Evolutionary conservation across 2,329 filamentous ascomycete species (phyloP), one percentile per base, ranked within the genome.

Genomic region (Pseudofabraea citricarpa): DNA sequence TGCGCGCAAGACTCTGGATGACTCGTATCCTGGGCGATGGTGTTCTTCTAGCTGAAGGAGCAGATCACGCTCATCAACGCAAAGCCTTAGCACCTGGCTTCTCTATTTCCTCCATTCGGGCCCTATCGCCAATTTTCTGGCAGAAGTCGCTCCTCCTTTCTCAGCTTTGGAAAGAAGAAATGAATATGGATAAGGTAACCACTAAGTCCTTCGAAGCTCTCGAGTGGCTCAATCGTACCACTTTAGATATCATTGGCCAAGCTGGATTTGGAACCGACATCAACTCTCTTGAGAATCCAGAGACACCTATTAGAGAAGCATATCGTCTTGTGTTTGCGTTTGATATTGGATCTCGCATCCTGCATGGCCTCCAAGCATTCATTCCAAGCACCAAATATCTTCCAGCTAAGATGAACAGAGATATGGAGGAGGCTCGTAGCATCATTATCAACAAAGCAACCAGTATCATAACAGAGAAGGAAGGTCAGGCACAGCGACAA

Each of bases 121-220:
- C 90, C 41, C 69, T 95, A 10, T 90, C 91, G 53, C 84, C 87
- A 0, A 68, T 85, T 6, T 94, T 95, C 63, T 95, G 88, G 87
- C 56, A 65, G 15, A 94, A 94, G 65, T 75, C 82, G 1, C 65
- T 76, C 19, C 45, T 65, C 6, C 58, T 70, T 48, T 75, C 76
- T 18, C 59, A 60, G 44, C 62, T 66, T 31, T 69, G 64, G 66
- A 56, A 58, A 9, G 48, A 63, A 33, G 73, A 74, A 40, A 81
- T 94, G 61, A 72, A 69, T 1, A 60, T 66, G 18, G 43, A 46
- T 16, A 29, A 32, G 20, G 40, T 52, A 8, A 48, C 39, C 3
- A 50, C 42, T n/a, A 55, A 50, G 40, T 50, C 45, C 15, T 63
- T 69, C 51, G 52, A 56, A 29, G 46, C 52, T 10, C 36, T 50